A percentile compares a stretch with the other conserved stretches of the same genome.
phyloP scores from a whole-genome alignment of 768 basidiomycete species.

The Russula olivacea region DNA sequence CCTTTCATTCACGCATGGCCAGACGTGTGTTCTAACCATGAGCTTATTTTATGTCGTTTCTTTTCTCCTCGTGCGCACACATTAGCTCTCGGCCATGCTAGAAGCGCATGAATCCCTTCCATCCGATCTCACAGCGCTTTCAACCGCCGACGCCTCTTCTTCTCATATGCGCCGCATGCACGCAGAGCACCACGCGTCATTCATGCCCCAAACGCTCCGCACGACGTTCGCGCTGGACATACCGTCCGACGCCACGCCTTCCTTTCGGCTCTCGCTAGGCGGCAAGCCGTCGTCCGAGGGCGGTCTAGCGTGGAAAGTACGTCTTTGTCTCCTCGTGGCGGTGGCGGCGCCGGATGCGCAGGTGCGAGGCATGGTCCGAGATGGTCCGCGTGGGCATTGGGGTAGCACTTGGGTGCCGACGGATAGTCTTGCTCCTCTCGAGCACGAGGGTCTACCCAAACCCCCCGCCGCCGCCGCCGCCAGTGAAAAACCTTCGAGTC shows the following conservation, averaged over 20 bases:
- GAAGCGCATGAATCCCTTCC: constrained; percentile 86
- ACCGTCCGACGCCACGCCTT: constrained; percentile 85
- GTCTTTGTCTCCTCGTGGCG: constrained; percentile 79
- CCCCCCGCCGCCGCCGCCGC: constrained; percentile 20
- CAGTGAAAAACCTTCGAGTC: too few relatives aligned
- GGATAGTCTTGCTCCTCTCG: constrained; percentile 51
- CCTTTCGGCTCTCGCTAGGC: constrained; percentile 64
- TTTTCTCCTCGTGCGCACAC: background rate
- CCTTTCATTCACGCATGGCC: too few relatives aligned
- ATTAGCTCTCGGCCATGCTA: constrained; percentile 78
- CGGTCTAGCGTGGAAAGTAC: constrained; percentile 87
- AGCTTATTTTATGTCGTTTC: too few relatives aligned
- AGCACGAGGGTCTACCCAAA: constrained; percentile 44
- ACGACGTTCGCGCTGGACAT: constrained; percentile 89
- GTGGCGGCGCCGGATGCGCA: constrained; percentile 47
- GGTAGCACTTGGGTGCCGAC: constrained; percentile 61
- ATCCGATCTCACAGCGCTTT: constrained; percentile 45
- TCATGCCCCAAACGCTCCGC: constrained; percentile 64
- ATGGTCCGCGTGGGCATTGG: constrained; percentile 65
- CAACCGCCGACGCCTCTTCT: constrained; percentile 26
- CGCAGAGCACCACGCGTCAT: constrained; percentile 78
- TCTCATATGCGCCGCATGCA: constrained; percentile 59
- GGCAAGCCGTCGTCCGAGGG: constrained; percentile 39
- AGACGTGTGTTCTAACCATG: too few relatives aligned
- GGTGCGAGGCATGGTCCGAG: constrained; percentile 47